Evolutionary conservation across 139 green algal genomes (phyloP).

Genomic region (Gonium pectorale): DNA sequence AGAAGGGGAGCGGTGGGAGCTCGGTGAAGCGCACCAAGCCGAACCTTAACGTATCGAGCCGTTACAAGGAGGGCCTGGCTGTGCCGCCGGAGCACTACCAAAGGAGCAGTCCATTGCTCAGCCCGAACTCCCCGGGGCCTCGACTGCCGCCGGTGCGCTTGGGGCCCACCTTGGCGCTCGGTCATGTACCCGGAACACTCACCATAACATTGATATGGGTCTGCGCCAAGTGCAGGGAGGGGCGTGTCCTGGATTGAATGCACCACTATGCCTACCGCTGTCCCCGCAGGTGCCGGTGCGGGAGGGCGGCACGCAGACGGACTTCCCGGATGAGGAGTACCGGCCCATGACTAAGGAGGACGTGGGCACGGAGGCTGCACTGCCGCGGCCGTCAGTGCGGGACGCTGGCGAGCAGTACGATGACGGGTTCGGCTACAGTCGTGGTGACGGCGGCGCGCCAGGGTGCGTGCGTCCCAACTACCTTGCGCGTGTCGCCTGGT

Average conservation of each 20-base stretch:
- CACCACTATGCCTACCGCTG: background rate
- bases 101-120: constrained; percentile 13
- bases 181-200: too few relatives aligned
- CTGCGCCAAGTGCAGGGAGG: too few relatives aligned
- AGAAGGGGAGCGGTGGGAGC: background rate
- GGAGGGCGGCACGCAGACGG: constrained; percentile 24
- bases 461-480: too few relatives aligned
- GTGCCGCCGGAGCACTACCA: constrained; percentile 24
- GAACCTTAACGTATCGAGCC: constrained; percentile 39
- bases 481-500: too few relatives aligned
- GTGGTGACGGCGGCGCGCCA: too few relatives aligned
- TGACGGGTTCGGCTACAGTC: background rate
- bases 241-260: background rate
- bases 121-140: background rate
- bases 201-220: too few relatives aligned
- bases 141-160: background rate
- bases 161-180: too few relatives aligned
- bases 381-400: background rate
- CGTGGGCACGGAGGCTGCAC: constrained; percentile 22
- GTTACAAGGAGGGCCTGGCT: constrained; percentile 23
- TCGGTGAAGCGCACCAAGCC: background rate
- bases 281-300: background rate
- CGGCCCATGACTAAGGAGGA: constrained; percentile 16
- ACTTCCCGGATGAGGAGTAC: constrained; percentile 36
- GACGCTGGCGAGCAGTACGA: constrained; percentile 6